A percentile compares a stretch with the other conserved stretches of the same genome.
Evolutionary conservation across 371 early-diverging fungal species (phyloP).

Genomic region (Mortierella sp.): DNA sequence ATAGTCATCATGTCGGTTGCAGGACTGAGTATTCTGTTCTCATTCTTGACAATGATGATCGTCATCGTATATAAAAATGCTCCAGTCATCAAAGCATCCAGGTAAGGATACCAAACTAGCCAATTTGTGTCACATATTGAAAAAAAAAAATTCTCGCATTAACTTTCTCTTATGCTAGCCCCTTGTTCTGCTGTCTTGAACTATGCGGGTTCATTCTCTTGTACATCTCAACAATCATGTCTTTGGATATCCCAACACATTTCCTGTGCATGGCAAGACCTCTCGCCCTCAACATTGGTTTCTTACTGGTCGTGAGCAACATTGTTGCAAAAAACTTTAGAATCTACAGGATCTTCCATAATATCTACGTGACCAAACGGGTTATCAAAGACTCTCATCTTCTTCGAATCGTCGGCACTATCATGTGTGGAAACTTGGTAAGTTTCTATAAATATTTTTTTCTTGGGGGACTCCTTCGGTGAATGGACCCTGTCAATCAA

Average conservation of each 20-base stretch:
- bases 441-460: background rate
- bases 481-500: background rate
- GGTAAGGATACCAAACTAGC: too few species aligned
- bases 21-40: slow-evolving; percentile 60
- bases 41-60: slow-evolving; percentile 61
- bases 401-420: slow-evolving; percentile 61
- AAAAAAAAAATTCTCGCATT: too few species aligned
- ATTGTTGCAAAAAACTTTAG: slow-evolving; percentile 76
- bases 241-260: slow-evolving; percentile 64
- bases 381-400: slow-evolving; percentile 69
- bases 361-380: slow-evolving; percentile 69
- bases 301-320: slow-evolving; percentile 69
- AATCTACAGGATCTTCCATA: slow-evolving; percentile 71
- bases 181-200: slow-evolving; percentile 70
- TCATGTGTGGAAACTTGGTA: slow-evolving; percentile 66
- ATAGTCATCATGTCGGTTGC: slow-evolving; percentile 60
- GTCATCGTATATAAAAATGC: slow-evolving; percentile 62
- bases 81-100: slow-evolving; percentile 69
- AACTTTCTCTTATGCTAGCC: too few species aligned
- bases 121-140: too few species aligned
- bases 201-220: slow-evolving; percentile 67
- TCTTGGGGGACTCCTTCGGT: background rate
- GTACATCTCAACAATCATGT: slow-evolving; percentile 63
- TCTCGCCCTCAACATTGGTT: slow-evolving; percentile 65
- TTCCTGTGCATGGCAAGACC: slow-evolving; percentile 64